Percentiles rank a stretch among this genome's conserved stretches.
Evolutionary conservation across 345 rosid genomes (phyloP).

Genomic region (Pistacia atlantica): DNA sequence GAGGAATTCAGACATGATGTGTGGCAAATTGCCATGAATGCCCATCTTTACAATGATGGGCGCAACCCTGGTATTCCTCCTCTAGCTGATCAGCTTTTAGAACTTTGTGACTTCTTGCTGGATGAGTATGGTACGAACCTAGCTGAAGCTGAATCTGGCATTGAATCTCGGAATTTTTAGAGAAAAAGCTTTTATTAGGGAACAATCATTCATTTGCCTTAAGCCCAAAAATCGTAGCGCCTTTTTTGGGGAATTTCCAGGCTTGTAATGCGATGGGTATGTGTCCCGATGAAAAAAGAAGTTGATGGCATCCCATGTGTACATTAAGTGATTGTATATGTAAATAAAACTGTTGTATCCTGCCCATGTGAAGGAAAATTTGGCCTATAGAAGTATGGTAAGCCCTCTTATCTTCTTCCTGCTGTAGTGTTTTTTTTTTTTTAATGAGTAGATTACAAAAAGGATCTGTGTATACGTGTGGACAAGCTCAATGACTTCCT

Average conservation of each 20-base stretch:
- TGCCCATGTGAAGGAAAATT: not conserved
- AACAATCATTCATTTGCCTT: conserved; percentile 7
- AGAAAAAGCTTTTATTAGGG: conserved; percentile 4
- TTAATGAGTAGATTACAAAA: not conserved
- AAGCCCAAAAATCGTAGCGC: not conserved
- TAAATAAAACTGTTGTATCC: not conserved
- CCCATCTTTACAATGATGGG: conserved; percentile 77
- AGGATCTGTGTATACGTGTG: not conserved
- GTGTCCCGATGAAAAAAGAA: not conserved
- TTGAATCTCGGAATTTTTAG: conserved; percentile 33
- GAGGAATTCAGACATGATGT: conserved; percentile 88
- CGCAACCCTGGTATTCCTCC: conserved; percentile 94
- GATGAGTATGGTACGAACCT: conserved; percentile 42
- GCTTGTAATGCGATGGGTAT: not conserved
- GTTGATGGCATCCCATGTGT: not conserved
- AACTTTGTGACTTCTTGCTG: conserved; percentile 83
- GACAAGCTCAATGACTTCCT: not conserved
- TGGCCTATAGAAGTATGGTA: not conserved
- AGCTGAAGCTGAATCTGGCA: conserved; percentile 73
- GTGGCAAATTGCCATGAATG: conserved; percentile 76
- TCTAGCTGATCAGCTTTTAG: conserved; percentile 92
- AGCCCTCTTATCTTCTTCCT: not conserved
- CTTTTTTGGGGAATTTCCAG: not conserved
- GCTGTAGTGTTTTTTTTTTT: not conserved
- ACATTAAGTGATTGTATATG: not conserved